A percentile compares a stretch with the other conserved stretches of the same genome.
phyloP scores from a whole-genome alignment of 345 rosid species.

The Gossypium ekmanianum region DNA sequence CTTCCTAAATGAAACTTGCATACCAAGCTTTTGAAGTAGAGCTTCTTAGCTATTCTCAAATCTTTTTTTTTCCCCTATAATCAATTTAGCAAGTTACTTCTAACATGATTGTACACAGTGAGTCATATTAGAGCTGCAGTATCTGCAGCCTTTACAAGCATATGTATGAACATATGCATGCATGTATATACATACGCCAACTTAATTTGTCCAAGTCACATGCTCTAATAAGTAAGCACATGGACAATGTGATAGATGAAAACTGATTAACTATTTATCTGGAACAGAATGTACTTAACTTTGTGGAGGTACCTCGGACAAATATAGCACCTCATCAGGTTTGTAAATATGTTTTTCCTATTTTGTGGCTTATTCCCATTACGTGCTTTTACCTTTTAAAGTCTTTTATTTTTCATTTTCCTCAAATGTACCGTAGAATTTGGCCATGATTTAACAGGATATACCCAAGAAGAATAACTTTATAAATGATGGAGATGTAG shows the following conservation, averaged over 20 bases:
- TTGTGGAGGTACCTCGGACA: constrained; percentile 3
- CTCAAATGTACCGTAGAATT: neutral
- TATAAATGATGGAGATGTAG: constrained; percentile 30
- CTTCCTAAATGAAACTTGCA: neutral
- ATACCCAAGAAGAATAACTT: constrained; percentile 23
- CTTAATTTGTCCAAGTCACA: neutral
- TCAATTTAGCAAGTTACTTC: neutral
- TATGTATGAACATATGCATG: neutral
- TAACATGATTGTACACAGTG: neutral
- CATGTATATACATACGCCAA: neutral
- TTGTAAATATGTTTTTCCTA: neutral
- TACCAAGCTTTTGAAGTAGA: neutral
- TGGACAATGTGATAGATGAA: neutral
- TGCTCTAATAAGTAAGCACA: constrained; percentile 1
- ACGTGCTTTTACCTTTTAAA: neutral
- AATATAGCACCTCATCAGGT: constrained; percentile 7
- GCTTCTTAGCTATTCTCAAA: neutral
- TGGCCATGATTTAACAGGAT: constrained; percentile 25
- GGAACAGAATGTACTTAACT: constrained; percentile 9
- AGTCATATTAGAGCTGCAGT: neutral
- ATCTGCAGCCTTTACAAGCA: neutral
- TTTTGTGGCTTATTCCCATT: neutral
- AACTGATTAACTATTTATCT: neutral
- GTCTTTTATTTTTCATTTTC: neutral
- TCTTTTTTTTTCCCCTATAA: neutral